Base-by-base conservation (phyloP, 176 grass and related monocot species). In the Bolboschoenus planiculmis region DNA sequence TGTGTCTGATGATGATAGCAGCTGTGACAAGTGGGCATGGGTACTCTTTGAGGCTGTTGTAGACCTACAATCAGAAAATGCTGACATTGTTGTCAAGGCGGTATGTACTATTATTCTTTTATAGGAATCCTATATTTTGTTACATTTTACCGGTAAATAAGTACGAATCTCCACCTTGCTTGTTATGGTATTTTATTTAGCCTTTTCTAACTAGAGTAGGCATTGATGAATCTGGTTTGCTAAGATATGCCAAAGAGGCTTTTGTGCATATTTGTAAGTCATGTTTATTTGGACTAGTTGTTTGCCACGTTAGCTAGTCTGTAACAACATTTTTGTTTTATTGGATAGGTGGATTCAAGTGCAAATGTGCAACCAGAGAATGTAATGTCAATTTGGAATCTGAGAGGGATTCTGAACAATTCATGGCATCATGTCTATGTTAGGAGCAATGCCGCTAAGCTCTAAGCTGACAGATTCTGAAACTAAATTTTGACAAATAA, bases 331-430 rank as follows among this genome's bases (percentile, higher is more conserved):
- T 0, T 16, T 33, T 79, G 50, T 89, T 72, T n/a, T n/a, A n/a
- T n/a, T n/a, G 34, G 33, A 81, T 80, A 97, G 91, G 94, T 91
- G 81, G 94, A 97, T 64, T 91, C 91, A 23, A 84, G 91, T 20
- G 91, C 91, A 39, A 93, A 93, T 42, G 79, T 93, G 44, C 94
- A 97, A 48, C 94, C 94, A 0, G 91, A 97, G 80, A 93, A 93
- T 1, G 91, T 97, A 18, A 84, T 89, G 58, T 71, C 81, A 53
- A 83, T 97, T 87, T 97, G 94, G 94, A 97, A 97, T 59, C 86
- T 97, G 78, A 97, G 94, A 88, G 94, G 91, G 81, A 91, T 97
- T 83, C 89, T 97, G n/a, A 97, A 97, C 61, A 97, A 85, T 65
- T 91, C 94, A 56, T 97, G 94, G 94, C 94, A 97, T 83, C 89